Base-by-base conservation (phyloP, 495 filamentous ascomycete species). In the Penicillium lividum region DNA sequence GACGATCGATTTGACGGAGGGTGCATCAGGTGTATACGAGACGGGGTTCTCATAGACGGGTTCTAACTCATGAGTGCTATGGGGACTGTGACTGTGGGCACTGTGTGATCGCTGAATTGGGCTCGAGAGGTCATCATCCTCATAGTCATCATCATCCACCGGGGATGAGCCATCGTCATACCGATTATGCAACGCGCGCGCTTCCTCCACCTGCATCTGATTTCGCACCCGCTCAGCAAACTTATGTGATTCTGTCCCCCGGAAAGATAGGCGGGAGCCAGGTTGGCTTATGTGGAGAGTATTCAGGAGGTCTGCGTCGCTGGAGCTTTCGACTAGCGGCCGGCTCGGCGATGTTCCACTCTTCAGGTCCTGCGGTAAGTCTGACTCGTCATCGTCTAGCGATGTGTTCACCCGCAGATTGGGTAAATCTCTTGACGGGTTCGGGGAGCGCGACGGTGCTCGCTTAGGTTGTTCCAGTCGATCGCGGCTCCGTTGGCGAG, bases 161-260 rank as follows among this genome's bases (percentile, higher is more conserved):
- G 74, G 73, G 8, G 61, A 60, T 43, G 54, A 27, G 15, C 65
- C 59, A 8, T 76, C 72, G 8, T 71, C 60, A 25, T 71, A 68
- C 27, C 61, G 68, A 28, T 83, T 73, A 13, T 87, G 82, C 59
- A 93, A 78, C 13, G 87, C 87, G 59, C 79, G 77, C 6, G 86
- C 89, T 73, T 93, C 89, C 18, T 89, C 89, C 28, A 81, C 77
- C 48, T 86, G 79, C 84, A 92, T 90, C 70, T 87, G 80, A n/a
- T 85, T 85, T 49, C 86, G 86, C 1, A 86, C 73, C 45, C 77
- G 75, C 42, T 79, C 77, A 7, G 81, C 79, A 61, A 82, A 81
- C 3, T 81, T 81, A 42, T 73, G 68, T 3, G 74, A 72, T 18
- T 77, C 76, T 1, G 74, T 61, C 6, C 68, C 75, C 25, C 75